Evolutionary conservation across 2,329 filamentous ascomycete genomes (phyloP).

Genomic region (Erysiphe neolycopersici): DNA sequence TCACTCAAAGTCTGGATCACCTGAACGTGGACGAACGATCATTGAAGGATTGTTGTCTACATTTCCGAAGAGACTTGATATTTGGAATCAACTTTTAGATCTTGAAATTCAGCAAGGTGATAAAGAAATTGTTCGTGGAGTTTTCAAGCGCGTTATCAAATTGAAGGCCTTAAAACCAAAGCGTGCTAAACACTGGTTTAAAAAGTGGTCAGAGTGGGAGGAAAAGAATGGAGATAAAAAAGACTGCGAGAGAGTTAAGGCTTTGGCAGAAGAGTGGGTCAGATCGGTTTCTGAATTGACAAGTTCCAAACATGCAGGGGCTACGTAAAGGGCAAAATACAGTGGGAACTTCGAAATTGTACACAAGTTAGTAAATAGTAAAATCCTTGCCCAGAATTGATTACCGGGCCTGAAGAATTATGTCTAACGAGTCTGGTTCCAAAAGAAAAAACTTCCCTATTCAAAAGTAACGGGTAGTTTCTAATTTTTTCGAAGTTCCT

Average conservation of each 20-base stretch:
- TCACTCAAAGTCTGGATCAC: constrained; percentile 51
- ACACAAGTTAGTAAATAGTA: too few relatives aligned
- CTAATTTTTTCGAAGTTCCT: constrained; percentile 4
- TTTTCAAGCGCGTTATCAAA: constrained; percentile 59
- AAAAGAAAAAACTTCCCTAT: too few relatives aligned
- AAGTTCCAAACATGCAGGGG: too few relatives aligned
- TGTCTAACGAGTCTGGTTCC: too few relatives aligned
- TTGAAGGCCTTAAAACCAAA: constrained; percentile 51
- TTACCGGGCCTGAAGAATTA: too few relatives aligned
- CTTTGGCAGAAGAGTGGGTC: constrained; percentile 44
- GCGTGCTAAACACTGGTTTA: constrained; percentile 69
- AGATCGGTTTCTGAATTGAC: constrained; percentile 13
- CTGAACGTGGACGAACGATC: constrained; percentile 79
- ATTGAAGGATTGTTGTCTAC: constrained; percentile 69
- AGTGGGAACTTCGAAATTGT: too few relatives aligned
- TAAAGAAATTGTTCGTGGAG: constrained; percentile 34
- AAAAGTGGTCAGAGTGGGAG: constrained; percentile 79
- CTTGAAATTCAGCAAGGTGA: constrained; percentile 43
- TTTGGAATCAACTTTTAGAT: constrained; percentile 83
- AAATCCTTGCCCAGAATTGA: too few relatives aligned
- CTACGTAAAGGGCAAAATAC: too few relatives aligned
- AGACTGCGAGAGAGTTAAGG: constrained; percentile 42
- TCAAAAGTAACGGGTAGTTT: too few relatives aligned
- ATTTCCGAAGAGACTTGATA: constrained; percentile 69
- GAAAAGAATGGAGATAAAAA: constrained; percentile 43